Base-by-base conservation (phyloP, 1,284 basidiomycete genomes). In the Ceratobasidium sp. region DNA sequence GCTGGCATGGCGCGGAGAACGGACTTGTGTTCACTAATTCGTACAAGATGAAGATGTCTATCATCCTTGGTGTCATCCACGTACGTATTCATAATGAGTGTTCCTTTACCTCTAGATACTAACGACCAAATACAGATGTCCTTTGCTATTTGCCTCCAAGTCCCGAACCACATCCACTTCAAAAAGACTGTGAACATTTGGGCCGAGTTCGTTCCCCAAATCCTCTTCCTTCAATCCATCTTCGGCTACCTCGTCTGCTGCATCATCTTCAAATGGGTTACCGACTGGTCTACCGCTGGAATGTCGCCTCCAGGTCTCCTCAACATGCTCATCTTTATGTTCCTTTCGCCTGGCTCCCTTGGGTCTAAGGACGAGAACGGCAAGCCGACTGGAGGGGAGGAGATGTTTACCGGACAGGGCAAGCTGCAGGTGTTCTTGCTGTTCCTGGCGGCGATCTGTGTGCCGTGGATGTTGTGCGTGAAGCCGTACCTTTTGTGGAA, bases 31-130 rank as follows among this genome's bases (percentile, higher is more conserved):
- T 99, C 82, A 94, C 93, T 76, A 99, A 99, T 83, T 98, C 96
- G 72, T 96, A 98, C 87, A 99, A 99, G 90, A 99, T 99, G 98
- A 99, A 99, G 86, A 96, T 99, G 95, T 95, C 95, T 18, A 92
- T 99, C 80, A 90, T 99, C 70, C 84, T 99, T 73, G 98, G 98
- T 82, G 97, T 99, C 76, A 92, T 94, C 77, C 98, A 99, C 82
- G 95, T 97, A 82, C 75, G 92, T 85, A 30, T 57, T 74, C 74
- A n/a, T 52, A 18, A 59, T 8, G 44, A 73, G 7, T 46, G 23
- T 52, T 57, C n/a, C n/a, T n/a, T n/a, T n/a, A n/a, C 13, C 1
- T 1, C 21, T 18, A 49, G 11, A 32, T 54, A 72, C 72, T 59
- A 32, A 47, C 32, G 49, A 59, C 26, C n/a, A 38, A 61, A 63